A percentile compares a stretch with the other conserved stretches of the same genome.
Conservation (phyloP, 306 rosid species). For the Citrullus mucosospermus region DNA sequence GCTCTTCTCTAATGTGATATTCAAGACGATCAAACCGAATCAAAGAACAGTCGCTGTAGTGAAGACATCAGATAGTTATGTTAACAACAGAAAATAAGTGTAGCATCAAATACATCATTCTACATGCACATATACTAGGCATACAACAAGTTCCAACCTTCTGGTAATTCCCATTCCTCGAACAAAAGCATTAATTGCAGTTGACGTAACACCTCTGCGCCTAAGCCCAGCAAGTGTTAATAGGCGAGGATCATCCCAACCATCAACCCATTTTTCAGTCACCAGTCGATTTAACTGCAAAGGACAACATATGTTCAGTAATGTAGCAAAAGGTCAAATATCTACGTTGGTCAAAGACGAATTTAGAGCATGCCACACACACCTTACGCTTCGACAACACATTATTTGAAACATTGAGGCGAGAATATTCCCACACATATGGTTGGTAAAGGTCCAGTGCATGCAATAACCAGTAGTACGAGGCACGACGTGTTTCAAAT, state of each 20-base stretch:
- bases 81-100: background rate
- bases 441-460: slow-evolving; percentile 72
- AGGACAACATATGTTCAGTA: slow-evolving; percentile 12
- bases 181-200: slow-evolving; percentile 84
- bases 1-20: slow-evolving; percentile 87
- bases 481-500: slow-evolving; percentile 98
- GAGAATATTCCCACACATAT: slow-evolving; percentile 93
- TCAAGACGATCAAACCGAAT: slow-evolving; percentile 82
- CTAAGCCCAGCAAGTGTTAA: slow-evolving; percentile 89
- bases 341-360: background rate
- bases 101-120: background rate
- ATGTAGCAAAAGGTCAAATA: background rate
- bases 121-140: background rate
- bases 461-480: slow-evolving; percentile 88
- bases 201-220: slow-evolving; percentile 79
- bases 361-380: slow-evolving; percentile 6
- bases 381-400: slow-evolving; percentile 99
- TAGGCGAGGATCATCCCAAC: slow-evolving; percentile 99
- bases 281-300: slow-evolving; percentile 76
- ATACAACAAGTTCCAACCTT: slow-evolving; percentile 39
- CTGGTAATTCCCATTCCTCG: slow-evolving; percentile 97
- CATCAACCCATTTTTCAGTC: slow-evolving; percentile 86
- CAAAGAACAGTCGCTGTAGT: slow-evolving; percentile 74
- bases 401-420: slow-evolving; percentile 79
- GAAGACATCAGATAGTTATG: slow-evolving; percentile 1